These are phyloP conservation scores for Tetrahymena thermophila DNA, from an alignment of 73 alveolate genomes.

Conservation along the genomic window DNA sequence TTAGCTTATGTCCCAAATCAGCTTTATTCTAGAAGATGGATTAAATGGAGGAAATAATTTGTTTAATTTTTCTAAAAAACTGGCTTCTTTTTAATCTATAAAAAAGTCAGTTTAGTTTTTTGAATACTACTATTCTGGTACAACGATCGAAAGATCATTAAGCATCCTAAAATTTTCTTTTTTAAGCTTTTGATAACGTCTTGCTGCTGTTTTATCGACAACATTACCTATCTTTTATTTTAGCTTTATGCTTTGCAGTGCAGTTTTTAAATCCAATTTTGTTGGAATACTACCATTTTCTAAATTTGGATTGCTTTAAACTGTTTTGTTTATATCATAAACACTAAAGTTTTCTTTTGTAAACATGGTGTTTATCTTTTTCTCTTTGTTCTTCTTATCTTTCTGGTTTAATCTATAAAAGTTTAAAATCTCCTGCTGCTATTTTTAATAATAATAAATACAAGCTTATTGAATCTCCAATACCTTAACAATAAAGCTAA, in stretches of 20 bases:
- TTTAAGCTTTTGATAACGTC: not conserved
- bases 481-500: too few species aligned
- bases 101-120: not conserved
- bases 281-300: not conserved
- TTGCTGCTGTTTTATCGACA: not conserved
- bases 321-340: not conserved
- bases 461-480: too few species aligned
- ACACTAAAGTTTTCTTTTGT: too few species aligned
- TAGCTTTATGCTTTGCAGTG: not conserved
- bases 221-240: not conserved
- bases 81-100: not conserved
- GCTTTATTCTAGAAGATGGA: not conserved
- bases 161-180: not conserved
- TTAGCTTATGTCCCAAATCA: not conserved
- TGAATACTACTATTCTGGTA: not conserved
- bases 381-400: too few species aligned
- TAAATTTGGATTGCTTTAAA: not conserved
- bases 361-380: too few species aligned
- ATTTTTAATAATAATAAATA: too few species aligned
- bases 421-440: too few species aligned
- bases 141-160: not conserved
- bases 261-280: not conserved
- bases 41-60: not conserved
- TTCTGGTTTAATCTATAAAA: too few species aligned
- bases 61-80: not conserved